Evolutionary conservation across 2,329 filamentous ascomycete species (phyloP).

Genomic region (Coniochaeta ligniaria): DNA sequence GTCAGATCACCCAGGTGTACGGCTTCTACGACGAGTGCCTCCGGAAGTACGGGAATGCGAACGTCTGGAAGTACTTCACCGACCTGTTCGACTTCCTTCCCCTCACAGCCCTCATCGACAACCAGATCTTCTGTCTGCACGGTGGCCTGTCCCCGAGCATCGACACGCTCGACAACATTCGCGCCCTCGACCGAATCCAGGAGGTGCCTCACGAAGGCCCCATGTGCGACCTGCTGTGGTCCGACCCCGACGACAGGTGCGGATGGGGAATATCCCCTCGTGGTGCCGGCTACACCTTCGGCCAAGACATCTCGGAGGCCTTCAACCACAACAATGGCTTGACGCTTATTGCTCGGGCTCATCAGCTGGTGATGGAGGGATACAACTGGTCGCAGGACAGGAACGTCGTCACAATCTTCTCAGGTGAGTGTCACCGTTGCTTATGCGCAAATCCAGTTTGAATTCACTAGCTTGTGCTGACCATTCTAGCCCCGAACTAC

Average conservation of each 20-base stretch:
- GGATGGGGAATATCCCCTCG: conserved; percentile 94
- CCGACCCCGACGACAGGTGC: conserved; percentile 92
- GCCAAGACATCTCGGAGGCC: conserved; percentile 94
- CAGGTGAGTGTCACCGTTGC: conserved; percentile 47
- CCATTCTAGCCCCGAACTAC: conserved; percentile 68
- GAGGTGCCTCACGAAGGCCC: conserved; percentile 97
- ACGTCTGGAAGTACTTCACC: conserved; percentile 99
- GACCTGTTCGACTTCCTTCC: conserved; percentile 98
- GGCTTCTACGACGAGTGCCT: conserved; percentile 99
- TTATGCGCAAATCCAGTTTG: neutral
- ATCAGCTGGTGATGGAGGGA: conserved; percentile 98
- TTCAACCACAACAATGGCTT: conserved; percentile 99
- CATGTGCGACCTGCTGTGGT: conserved; percentile 98
- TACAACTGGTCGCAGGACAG: conserved; percentile 99
- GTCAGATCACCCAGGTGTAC: conserved; percentile 98
- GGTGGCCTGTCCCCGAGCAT: conserved; percentile 94
- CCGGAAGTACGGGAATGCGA: conserved; percentile 97
- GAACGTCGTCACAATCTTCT: conserved; percentile 98
- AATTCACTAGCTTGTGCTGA: conserved; percentile 16
- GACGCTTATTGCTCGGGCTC: conserved; percentile 89
- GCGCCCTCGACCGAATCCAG: conserved; percentile 91
- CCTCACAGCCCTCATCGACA: conserved; percentile 94
- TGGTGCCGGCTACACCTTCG: conserved; percentile 91
- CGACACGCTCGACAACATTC: conserved; percentile 91
- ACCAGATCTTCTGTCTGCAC: conserved; percentile 98